These are phyloP conservation scores for Raffaelea arxii DNA, from an alignment of 2,329 filamentous ascomycete genomes.

Conservation along the genomic window DNA sequence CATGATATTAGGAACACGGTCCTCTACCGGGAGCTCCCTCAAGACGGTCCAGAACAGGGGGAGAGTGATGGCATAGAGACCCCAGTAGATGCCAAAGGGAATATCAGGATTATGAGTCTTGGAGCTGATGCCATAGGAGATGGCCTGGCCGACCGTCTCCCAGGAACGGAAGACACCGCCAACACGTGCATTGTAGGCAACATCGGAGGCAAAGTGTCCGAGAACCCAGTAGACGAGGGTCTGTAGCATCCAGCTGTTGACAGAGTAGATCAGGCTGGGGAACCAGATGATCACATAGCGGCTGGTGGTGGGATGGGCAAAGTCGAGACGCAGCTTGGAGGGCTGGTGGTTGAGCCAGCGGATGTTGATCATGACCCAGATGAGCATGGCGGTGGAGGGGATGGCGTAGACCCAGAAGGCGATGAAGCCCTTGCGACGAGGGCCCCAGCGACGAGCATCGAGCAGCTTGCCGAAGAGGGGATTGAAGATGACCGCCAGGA, in stretches of 20 bases:
- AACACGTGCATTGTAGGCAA: background rate
- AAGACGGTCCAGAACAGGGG: background rate
- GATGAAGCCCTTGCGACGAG: background rate
- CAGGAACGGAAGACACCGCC: slow-evolving; percentile 4
- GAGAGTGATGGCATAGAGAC: background rate
- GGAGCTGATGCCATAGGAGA: slow-evolving; percentile 5
- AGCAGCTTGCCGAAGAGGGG: slow-evolving; percentile 1
- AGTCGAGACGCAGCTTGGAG: slow-evolving; percentile 1
- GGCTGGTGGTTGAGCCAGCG: background rate
- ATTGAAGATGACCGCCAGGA: background rate
- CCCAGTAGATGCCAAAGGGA: slow-evolving; percentile 3
- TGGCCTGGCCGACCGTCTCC: slow-evolving; percentile 5
- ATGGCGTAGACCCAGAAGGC: slow-evolving; percentile 1
- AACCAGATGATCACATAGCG: background rate
- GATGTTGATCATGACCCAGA: slow-evolving; percentile 4
- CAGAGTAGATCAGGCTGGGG: background rate
- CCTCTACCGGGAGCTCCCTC: background rate
- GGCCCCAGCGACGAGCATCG: background rate
- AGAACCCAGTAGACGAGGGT: slow-evolving; percentile 4
- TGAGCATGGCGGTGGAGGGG: background rate
- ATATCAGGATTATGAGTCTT: background rate
- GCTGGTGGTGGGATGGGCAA: background rate
- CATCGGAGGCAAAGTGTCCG: slow-evolving; percentile 1
- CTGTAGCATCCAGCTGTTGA: slow-evolving; percentile 2
- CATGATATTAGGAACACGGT: background rate